A percentile compares a stretch with the other conserved stretches of the same genome.
These are phyloP conservation scores for Fusarium tupiense DNA, from an alignment of 2,329 filamentous ascomycete genomes.

Conservation along the genomic window DNA sequence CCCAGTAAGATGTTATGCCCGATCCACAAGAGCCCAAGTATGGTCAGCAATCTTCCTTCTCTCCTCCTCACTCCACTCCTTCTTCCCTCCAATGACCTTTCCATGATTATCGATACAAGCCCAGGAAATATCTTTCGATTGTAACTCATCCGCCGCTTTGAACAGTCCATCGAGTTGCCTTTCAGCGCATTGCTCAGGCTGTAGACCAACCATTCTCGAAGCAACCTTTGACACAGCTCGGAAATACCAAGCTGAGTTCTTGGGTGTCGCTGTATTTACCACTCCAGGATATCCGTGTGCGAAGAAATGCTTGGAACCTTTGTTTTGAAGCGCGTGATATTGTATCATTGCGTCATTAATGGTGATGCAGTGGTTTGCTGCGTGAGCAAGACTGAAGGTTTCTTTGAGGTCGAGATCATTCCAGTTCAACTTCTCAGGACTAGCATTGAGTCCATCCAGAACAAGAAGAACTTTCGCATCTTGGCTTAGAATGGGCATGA, in stretches of 20 bases:
- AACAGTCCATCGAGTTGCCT: constrained; percentile 39
- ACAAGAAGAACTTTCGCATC: constrained; percentile 53
- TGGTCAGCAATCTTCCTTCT: constrained; percentile 42
- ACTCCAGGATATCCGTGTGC: constrained; percentile 53
- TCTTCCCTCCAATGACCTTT: constrained; percentile 31
- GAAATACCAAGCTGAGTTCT: constrained; percentile 33
- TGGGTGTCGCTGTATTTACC: constrained; percentile 40
- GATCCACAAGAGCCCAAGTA: constrained; percentile 38
- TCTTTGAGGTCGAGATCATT: constrained; percentile 53
- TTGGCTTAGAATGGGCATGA: constrained; percentile 49
- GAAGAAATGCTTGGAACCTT: constrained; percentile 41
- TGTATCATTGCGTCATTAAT: constrained; percentile 54
- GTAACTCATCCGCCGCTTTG: constrained; percentile 9
- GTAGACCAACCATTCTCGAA: constrained; percentile 42
- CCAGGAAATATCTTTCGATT: constrained; percentile 38
- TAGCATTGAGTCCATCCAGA: constrained; percentile 44
- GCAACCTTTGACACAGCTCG: constrained; percentile 41
- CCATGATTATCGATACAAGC: constrained; percentile 46
- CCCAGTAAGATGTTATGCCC: neutral
- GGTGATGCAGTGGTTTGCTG: constrained; percentile 49
- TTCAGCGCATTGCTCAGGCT: constrained; percentile 44
- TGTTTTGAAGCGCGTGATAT: constrained; percentile 37
- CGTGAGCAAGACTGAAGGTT: constrained; percentile 46
- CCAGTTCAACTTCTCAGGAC: constrained; percentile 48
- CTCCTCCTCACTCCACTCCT: constrained; percentile 43